phyloP scores from a whole-genome alignment of 139 green algal species.

The Chlorella sp. region DNA sequence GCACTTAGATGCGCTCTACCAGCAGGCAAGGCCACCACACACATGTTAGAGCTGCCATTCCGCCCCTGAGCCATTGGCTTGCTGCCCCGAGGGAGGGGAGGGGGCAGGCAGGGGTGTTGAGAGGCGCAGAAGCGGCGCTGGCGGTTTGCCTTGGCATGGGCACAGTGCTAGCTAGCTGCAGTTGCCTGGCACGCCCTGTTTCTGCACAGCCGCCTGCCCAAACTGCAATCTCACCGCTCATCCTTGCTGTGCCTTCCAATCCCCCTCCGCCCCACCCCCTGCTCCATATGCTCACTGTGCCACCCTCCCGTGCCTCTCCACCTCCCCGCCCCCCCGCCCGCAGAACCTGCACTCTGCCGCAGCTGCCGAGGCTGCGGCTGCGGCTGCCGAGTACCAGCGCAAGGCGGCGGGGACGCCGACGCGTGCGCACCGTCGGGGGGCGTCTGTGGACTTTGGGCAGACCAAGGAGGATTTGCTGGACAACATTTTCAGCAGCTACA shows the following conservation, averaged over 20 bases:
- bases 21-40: slow-evolving; percentile 27
- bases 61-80: too few relatives aligned
- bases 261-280: too few relatives aligned
- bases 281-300: neutral
- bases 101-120: neutral
- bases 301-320: neutral
- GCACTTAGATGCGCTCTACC: slow-evolving; percentile 25
- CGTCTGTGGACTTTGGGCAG: slow-evolving; percentile 25
- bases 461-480: slow-evolving; percentile 53
- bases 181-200: too few relatives aligned
- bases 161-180: too few relatives aligned
- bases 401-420: slow-evolving; percentile 32
- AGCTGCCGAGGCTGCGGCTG: slow-evolving; percentile 12
- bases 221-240: too few relatives aligned
- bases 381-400: slow-evolving; percentile 31
- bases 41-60: too few relatives aligned
- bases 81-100: too few relatives aligned
- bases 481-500: slow-evolving; percentile 37
- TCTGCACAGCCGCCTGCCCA: too few relatives aligned
- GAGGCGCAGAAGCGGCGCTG: too few relatives aligned
- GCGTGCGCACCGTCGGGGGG: slow-evolving; percentile 15
- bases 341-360: slow-evolving; percentile 22
- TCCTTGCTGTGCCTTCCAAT: neutral
- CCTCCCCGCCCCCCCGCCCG: neutral
- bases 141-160: too few relatives aligned